Evolutionary conservation across 2,329 filamentous ascomycete genomes (phyloP).

Genomic region (Colletotrichum musae): DNA sequence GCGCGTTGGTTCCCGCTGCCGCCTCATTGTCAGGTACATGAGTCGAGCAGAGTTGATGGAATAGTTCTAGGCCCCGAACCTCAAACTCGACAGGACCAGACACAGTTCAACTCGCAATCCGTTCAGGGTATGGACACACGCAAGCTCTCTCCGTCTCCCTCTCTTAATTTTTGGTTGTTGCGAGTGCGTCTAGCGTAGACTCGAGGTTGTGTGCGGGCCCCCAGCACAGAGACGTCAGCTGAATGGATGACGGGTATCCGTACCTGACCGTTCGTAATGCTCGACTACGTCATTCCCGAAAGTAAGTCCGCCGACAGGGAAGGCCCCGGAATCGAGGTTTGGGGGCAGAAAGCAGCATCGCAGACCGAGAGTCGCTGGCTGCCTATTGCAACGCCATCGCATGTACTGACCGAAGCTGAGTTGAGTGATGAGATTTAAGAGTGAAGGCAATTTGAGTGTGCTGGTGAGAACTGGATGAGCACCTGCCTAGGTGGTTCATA

Average conservation of each 20-base stretch:
- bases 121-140: neutral
- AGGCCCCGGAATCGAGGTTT: slow-evolving; percentile 22
- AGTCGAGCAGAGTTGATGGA: slow-evolving; percentile 36
- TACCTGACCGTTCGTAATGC: slow-evolving; percentile 37
- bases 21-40: slow-evolving; percentile 21
- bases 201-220: slow-evolving; percentile 1
- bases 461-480: too few species aligned
- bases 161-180: neutral
- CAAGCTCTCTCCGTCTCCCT: too few species aligned
- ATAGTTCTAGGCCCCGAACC: slow-evolving; percentile 33
- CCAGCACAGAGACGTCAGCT: slow-evolving; percentile 29
- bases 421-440: neutral
- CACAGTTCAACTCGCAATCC: too few species aligned
- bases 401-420: neutral
- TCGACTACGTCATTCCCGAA: slow-evolving; percentile 38
- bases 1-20: neutral
- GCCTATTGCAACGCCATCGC: neutral
- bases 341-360: slow-evolving; percentile 15
- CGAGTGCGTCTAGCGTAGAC: neutral
- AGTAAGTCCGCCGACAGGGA: slow-evolving; percentile 20
- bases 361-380: neutral
- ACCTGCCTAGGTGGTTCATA: too few species aligned
- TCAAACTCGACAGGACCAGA: neutral
- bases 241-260: slow-evolving; percentile 36
- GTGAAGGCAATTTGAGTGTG: neutral